Conservation (phyloP, 169 alveolate genomes). For the Cystoisospora suis region DNA sequence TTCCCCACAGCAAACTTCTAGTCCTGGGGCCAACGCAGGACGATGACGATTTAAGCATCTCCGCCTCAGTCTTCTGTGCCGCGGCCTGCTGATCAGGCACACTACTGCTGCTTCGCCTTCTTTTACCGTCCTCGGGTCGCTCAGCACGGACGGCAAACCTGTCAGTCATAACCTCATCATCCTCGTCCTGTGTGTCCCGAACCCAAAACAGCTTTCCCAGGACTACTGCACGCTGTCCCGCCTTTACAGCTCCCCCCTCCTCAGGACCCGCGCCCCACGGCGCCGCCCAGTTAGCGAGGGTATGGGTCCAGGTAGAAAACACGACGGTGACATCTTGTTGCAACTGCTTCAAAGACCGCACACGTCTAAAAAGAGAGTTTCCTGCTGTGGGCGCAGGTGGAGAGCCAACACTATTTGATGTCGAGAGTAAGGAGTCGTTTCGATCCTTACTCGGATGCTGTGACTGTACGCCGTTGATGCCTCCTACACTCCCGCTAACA, state of each 20-base stretch:
- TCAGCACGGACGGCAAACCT: too few relatives aligned
- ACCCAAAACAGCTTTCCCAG: slow-evolving; percentile 44
- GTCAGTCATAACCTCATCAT: too few relatives aligned
- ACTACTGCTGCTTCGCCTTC: too few relatives aligned
- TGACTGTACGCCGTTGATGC: too few relatives aligned
- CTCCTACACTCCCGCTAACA: too few relatives aligned
- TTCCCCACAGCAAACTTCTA: too few relatives aligned
- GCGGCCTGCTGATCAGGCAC: too few relatives aligned
- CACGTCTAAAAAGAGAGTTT: neutral
- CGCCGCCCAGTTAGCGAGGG: slow-evolving; percentile 47
- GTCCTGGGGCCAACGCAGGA: too few relatives aligned
- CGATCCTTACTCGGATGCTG: too few relatives aligned
- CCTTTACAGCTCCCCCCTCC: slow-evolving; percentile 48
- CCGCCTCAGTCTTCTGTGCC: too few relatives aligned
- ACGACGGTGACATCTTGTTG: slow-evolving; percentile 46
- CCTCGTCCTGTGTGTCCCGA: neutral
- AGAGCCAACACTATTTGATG: neutral
- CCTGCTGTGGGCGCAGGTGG: neutral
- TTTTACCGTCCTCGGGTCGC: too few relatives aligned
- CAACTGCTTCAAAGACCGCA: slow-evolving; percentile 48
- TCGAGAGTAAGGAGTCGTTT: neutral
- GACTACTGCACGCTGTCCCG: slow-evolving; percentile 43
- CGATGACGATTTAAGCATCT: too few relatives aligned
- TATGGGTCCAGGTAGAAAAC: slow-evolving; percentile 49
- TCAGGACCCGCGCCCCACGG: slow-evolving; percentile 38